Conservation (phyloP, 1,284 basidiomycete species). For the Termitomyces sp. region DNA sequence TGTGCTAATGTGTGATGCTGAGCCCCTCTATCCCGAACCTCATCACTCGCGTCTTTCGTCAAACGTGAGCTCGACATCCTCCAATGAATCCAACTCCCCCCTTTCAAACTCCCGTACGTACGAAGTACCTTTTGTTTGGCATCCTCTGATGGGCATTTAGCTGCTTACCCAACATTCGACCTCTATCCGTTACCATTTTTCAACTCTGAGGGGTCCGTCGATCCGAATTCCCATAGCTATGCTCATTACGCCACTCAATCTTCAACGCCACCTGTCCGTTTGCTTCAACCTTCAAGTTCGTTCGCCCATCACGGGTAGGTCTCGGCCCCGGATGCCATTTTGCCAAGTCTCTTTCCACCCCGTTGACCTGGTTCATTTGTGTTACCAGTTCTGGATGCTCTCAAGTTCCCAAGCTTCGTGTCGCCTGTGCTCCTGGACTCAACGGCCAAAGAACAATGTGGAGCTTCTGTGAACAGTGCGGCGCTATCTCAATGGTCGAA, state of each 20-base stretch:
- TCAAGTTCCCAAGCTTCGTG: slow-evolving; percentile 72
- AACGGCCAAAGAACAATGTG: slow-evolving; percentile 73
- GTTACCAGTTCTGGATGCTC: slow-evolving; percentile 54
- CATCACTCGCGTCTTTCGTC: slow-evolving; percentile 65
- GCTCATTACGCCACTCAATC: slow-evolving; percentile 38
- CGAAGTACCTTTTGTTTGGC: slow-evolving; percentile 7
- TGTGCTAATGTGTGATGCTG: slow-evolving; percentile 64
- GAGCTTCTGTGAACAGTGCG: slow-evolving; percentile 82
- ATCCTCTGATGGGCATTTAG: slow-evolving; percentile 26
- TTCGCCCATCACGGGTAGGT: slow-evolving; percentile 73
- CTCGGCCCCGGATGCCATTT: slow-evolving; percentile 9
- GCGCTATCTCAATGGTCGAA: slow-evolving; percentile 82
- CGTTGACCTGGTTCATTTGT: slow-evolving; percentile 4
- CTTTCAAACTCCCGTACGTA: slow-evolving; percentile 40
- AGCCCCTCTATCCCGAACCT: slow-evolving; percentile 45
- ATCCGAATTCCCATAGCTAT: slow-evolving; percentile 43
- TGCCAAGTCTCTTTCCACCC: slow-evolving; percentile 1
- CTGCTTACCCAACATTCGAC: slow-evolving; percentile 59
- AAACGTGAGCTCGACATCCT: slow-evolving; percentile 56
- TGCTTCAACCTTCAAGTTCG: slow-evolving; percentile 61
- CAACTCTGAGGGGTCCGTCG: slow-evolving; percentile 41
- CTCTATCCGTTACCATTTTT: slow-evolving; percentile 53
- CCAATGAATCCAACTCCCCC: slow-evolving; percentile 39
- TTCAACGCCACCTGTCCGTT: slow-evolving; percentile 40
- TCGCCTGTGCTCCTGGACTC: slow-evolving; percentile 57